Percentiles rank a stretch among this genome's conserved stretches.
These are phyloP conservation scores for Aphanomyces cochlioides DNA, from an alignment of 352 stramenopile genomes.

Conservation along the genomic window DNA sequence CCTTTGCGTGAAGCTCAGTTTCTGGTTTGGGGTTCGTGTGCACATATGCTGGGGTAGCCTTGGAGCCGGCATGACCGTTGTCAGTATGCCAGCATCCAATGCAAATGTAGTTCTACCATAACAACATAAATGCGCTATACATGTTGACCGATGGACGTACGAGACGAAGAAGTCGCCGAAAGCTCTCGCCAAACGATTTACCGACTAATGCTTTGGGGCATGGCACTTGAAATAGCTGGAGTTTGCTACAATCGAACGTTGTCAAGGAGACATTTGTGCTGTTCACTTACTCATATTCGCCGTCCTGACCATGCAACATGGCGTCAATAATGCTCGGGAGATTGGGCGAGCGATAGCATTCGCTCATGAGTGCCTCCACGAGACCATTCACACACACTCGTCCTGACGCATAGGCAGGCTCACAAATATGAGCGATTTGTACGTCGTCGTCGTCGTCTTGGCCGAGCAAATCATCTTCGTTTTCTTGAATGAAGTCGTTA, in stretches of 20 bases:
- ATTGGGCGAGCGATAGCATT: slow-evolving; percentile 74
- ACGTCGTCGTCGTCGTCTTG: slow-evolving; percentile 32
- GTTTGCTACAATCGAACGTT: slow-evolving; percentile 37
- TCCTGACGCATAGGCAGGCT: slow-evolving; percentile 40
- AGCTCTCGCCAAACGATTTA: slow-evolving; percentile 52
- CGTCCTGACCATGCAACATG: slow-evolving; percentile 54
- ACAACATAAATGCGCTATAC: not conserved
- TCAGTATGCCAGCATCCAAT: slow-evolving; percentile 62
- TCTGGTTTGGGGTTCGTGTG: slow-evolving; percentile 57
- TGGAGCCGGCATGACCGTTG: slow-evolving; percentile 26
- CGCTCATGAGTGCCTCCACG: slow-evolving; percentile 67
- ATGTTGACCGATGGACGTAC: slow-evolving; percentile 32
- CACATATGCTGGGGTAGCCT: slow-evolving; percentile 60
- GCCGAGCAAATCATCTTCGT: not conserved
- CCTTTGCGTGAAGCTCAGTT: slow-evolving; percentile 50
- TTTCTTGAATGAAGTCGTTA: not conserved
- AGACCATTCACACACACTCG: slow-evolving; percentile 73
- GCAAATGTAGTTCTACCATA: slow-evolving; percentile 49
- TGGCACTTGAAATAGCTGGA: slow-evolving; percentile 64
- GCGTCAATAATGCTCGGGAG: slow-evolving; percentile 65
- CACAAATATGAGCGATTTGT: slow-evolving; percentile 49
- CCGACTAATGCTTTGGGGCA: slow-evolving; percentile 48
- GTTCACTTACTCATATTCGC: slow-evolving; percentile 51
- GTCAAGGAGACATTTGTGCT: not conserved
- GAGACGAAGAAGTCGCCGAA: slow-evolving; percentile 69